Percentiles rank a stretch among this genome's conserved stretches.
phyloP scores from a whole-genome alignment of 129 eudicot species.

The Oenanthe sinensis region DNA sequence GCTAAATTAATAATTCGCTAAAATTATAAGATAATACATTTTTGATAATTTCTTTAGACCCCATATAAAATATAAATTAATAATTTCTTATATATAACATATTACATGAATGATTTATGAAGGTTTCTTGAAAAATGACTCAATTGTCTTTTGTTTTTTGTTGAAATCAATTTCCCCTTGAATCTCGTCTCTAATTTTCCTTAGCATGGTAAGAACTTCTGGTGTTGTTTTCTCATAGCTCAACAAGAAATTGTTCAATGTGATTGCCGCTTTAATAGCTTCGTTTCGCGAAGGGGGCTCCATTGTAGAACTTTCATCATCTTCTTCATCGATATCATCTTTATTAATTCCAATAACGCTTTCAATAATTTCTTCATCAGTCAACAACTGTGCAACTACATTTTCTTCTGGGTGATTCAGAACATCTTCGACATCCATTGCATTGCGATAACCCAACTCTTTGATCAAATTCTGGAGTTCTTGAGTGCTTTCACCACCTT shows the following conservation, averaged over 20 bases:
- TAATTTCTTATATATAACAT: no score
- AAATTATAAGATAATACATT: constrained; percentile 6
- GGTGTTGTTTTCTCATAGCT: neutral
- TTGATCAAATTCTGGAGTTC: no score
- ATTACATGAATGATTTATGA: no score
- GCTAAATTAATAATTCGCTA: constrained; percentile 15
- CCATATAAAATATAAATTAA: no score
- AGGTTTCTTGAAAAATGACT: no score
- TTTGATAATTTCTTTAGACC: neutral
- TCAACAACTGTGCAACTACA: constrained; percentile 20
- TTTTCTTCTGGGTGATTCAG: neutral
- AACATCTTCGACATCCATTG: neutral
- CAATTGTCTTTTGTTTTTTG: neutral
- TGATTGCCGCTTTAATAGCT: neutral
- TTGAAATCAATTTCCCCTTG: neutral
- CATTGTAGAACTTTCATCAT: constrained; percentile 29
- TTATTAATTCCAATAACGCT: constrained; percentile 29
- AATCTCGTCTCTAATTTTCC: neutral
- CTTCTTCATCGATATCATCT: constrained; percentile 30
- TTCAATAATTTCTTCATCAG: constrained; percentile 21
- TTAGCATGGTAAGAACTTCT: neutral
- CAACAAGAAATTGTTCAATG: neutral
- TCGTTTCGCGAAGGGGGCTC: constrained; percentile 27
- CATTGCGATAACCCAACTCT: neutral
- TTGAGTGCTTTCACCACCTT: constrained; percentile 5